Conservation (phyloP, 192 early-diverging fungal genomes). For the Dispira simplex region DNA sequence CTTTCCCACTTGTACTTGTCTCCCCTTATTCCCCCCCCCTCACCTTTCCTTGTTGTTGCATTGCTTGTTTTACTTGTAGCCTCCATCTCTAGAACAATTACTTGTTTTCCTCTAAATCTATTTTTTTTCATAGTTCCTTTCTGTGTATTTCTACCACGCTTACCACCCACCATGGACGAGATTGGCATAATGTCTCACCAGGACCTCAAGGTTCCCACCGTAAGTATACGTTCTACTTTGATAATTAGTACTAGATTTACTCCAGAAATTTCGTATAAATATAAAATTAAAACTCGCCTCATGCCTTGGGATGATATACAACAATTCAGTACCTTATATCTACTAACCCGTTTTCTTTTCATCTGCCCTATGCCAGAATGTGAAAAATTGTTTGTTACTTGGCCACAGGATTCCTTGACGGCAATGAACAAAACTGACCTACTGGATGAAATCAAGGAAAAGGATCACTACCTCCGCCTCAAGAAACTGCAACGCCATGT, state of each 20-base stretch:
- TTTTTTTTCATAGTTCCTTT: neutral
- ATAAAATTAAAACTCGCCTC: no score
- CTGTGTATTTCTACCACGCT: neutral
- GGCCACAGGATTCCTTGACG: neutral
- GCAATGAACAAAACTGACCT: conserved; percentile 16
- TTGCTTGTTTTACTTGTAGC: no score
- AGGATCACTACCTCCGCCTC: conserved; percentile 81
- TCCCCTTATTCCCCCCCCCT: neutral
- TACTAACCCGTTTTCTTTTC: no score
- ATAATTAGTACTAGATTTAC: no score
- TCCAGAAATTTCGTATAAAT: no score
- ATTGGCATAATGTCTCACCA: conserved; percentile 10
- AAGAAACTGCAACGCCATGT: conserved; percentile 91
- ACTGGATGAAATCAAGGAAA: conserved; percentile 48
- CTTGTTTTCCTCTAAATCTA: neutral
- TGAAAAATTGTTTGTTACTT: neutral
- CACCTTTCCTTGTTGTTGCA: neutral
- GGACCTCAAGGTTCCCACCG: neutral
- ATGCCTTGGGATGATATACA: no score
- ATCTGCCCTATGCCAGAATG: no score
- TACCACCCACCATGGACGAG: conserved; percentile 12
- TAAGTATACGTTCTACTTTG: conserved; percentile 1
- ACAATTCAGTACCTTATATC: no score
- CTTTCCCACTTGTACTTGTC: neutral
- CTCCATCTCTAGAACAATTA: neutral